Percentiles rank a stretch among this genome's conserved stretches.
These are phyloP conservation scores for Candida maltosa DNA, from an alignment of 805 yeast genomes.

Conservation along the genomic window DNA sequence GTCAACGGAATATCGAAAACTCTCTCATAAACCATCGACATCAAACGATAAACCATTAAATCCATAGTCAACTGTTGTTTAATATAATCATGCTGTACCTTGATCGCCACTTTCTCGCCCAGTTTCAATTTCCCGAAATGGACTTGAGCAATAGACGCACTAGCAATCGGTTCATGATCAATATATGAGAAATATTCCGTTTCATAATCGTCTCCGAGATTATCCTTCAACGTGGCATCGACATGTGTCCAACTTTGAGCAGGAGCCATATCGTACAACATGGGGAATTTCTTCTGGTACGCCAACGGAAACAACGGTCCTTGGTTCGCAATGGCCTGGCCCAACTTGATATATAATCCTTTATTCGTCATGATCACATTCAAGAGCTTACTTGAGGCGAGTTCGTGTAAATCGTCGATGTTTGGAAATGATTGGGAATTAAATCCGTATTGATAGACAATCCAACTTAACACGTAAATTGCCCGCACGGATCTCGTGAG, in stretches of 20 bases:
- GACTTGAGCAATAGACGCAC: conserved; percentile 75
- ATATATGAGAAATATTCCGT: conserved; percentile 37
- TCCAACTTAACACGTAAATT: conserved; percentile 40
- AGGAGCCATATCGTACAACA: conserved; percentile 69
- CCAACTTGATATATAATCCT: conserved; percentile 67
- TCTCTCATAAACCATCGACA: conserved; percentile 51
- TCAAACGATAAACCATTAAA: conserved; percentile 51
- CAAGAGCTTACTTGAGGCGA: conserved; percentile 44
- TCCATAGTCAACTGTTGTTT: conserved; percentile 59
- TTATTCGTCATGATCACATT: conserved; percentile 29
- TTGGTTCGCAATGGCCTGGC: conserved; percentile 79
- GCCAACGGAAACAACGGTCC: conserved; percentile 64
- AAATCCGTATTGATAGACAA: conserved; percentile 60
- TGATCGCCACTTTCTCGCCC: conserved; percentile 59
- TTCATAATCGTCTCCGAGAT: conserved; percentile 14
- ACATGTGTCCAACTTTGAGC: conserved; percentile 48
- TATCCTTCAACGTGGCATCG: conserved; percentile 31
- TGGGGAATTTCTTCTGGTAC: conserved; percentile 54
- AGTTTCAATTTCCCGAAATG: conserved; percentile 47
- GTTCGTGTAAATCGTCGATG: conserved; percentile 55
- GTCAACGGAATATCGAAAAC: conserved; percentile 64
- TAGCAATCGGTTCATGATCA: conserved; percentile 62
- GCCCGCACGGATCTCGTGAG: conserved; percentile 52
- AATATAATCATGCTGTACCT: conserved; percentile 65
- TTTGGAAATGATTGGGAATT: conserved; percentile 31